Evolutionary conservation across 2,329 filamentous ascomycete species (phyloP), one percentile per base, ranked within the genome.

Genomic region (Aspergillus flavus): DNA sequence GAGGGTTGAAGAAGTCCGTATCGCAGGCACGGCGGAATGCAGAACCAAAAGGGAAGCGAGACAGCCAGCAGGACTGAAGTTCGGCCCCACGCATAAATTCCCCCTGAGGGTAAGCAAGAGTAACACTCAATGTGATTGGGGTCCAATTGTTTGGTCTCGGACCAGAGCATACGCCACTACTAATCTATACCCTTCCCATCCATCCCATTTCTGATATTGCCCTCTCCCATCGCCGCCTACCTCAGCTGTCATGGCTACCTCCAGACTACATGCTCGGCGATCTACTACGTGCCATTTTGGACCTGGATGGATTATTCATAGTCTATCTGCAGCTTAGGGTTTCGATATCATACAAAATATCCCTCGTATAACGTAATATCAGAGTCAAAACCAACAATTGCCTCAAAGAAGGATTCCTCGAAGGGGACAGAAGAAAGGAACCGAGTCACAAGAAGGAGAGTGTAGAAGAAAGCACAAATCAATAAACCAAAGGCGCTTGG

Each of bases 11-110:
- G 41, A 61, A 48, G 59, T 41, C 59, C 59, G 59, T 62, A 56
- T 62, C 34, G 57, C 58, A 63, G 52, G 52, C 46, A 62, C 64
- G 62, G 63, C 66, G 66, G 65, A 69, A 68, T 66, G 64, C 60
- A 61, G 57, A 62, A 23, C 58, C 34, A 46, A 23, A 54, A 54
- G 14, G n/a, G 26, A 46, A 58, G 56, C 56, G 56, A 58, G 36
- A 57, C 36, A 21, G 23, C 45, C 56, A 45, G 36, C 45, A 28
- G 46, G 45, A n/a, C 57, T 23, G 28, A 54, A 34, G 52, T 57
- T 28, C 60, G 54, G 23, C 60, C 59, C 60, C 60, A 61, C 60
- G 60, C 52, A 41, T 41, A 41, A 41, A 41, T n/a, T 28, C 26
- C 23, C 21, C 23, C 12, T 30, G 11, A 19, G 23, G 26, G 14